Conservation (phyloP, 176 grass and related monocot genomes). For the Triticum urartu region DNA sequence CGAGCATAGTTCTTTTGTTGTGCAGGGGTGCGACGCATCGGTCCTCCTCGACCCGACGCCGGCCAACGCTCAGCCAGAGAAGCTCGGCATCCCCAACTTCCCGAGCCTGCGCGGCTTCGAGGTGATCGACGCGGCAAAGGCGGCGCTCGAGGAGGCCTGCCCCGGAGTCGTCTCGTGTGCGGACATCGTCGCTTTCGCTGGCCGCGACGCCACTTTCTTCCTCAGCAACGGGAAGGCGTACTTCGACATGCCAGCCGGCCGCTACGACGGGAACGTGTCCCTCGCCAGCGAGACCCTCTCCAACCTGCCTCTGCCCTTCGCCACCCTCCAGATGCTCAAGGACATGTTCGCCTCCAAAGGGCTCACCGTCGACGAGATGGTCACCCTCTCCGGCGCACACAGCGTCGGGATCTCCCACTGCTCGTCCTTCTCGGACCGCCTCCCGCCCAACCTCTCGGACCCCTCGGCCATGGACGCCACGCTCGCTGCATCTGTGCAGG, state of each 20-base stretch:
- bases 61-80: conserved; percentile 5
- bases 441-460: neutral
- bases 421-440: conserved; percentile 33
- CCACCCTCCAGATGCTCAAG: neutral
- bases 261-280: neutral
- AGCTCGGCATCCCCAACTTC: conserved; percentile 14
- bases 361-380: conserved; percentile 27
- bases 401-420: conserved; percentile 36
- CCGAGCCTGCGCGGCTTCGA: conserved; percentile 1
- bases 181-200: conserved; percentile 39
- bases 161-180: conserved; percentile 20
- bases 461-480: neutral
- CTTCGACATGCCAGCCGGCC: neutral
- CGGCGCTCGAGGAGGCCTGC: conserved; percentile 24
- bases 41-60: neutral
- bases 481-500: neutral
- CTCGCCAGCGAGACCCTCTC: neutral
- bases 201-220: conserved; percentile 26
- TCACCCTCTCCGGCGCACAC: conserved; percentile 49
- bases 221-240: neutral
- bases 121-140: conserved; percentile 24
- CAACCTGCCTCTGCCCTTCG: neutral
- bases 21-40: neutral
- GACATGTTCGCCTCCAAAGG: conserved; percentile 3
- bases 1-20: too few relatives aligned